Evolutionary conservation across 2,329 filamentous ascomycete species (phyloP), one percentile per base, ranked within the genome.

Genomic region (Diaporthe longicolla): DNA sequence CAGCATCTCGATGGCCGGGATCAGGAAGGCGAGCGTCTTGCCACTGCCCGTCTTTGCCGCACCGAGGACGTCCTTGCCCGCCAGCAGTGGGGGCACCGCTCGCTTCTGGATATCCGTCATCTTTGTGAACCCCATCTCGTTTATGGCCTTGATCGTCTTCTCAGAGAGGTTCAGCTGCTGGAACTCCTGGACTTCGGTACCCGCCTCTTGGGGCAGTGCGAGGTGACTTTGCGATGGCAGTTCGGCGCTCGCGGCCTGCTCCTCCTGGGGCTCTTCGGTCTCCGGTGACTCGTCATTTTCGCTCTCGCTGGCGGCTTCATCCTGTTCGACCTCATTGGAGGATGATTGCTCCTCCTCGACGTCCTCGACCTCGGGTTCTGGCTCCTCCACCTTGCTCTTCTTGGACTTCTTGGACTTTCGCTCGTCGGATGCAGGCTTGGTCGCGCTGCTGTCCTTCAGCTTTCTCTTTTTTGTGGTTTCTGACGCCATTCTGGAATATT

Each of bases 31-130:
- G 75, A 98, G 85, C 0, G 97, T 99, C 87, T 99, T 99, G 82
- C 97, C 97, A 29, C 94, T 97, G 57, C 95, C 95, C 4, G 95
- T 98, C 88, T 98, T 98, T 68, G 97, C 97, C 43, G 96, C 96
- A 79, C 97, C 97, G 58, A 99, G 90, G 29, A 98, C 94, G 85
- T 98, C 96, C 81, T 93, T 92, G 76, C 97, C 97, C 55, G 95
- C 95, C 74, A 98, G 87, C 61, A 97, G 87, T 26, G 95, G 95
- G 6, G 96, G 95, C 72, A 98, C 98, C 17, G 93, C 93, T 81
- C 93, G 90, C 79, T 91, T 90, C 84, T 98, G 97, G 78, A 98
- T 98, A 82, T 97, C 94, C 0, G 97, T 98, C 95, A 99, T 98
- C 63, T 89, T 95, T 80, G 93, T 92, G 82, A 98, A 98, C 19